A percentile compares a stretch with the other conserved stretches of the same genome.
phyloP scores from a whole-genome alignment of 345 rosid species.

The Isatis tinctoria region DNA sequence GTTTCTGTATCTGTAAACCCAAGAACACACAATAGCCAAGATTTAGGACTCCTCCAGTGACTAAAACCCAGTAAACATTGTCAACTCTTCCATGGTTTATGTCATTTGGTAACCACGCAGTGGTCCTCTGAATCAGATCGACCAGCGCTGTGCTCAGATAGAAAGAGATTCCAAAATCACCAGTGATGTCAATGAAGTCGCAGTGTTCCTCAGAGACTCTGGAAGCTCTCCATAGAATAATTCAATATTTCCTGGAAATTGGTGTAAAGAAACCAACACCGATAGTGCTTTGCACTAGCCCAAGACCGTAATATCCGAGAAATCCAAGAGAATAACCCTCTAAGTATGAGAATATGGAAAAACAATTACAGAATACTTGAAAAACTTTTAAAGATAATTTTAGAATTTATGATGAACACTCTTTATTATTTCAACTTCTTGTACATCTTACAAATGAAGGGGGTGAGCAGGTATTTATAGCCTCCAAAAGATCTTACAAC shows the following conservation, averaged over 20 bases:
- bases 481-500: no score
- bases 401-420: no score
- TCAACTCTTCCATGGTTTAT: conserved; percentile 48
- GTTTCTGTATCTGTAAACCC: conserved; percentile 32
- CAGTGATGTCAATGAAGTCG: conserved; percentile 50
- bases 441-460: no score
- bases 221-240: conserved; percentile 56
- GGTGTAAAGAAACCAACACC: no score
- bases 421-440: no score
- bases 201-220: conserved; percentile 35
- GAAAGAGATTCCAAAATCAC: conserved; percentile 40
- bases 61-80: conserved; percentile 41
- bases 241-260: conserved; percentile 50
- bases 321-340: no score
- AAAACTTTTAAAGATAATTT: no score
- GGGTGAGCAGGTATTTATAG: no score
- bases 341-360: no score
- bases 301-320: no score
- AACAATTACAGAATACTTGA: no score
- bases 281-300: no score
- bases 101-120: conserved; percentile 49
- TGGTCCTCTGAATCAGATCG: background rate
- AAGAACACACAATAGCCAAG: conserved; percentile 41
- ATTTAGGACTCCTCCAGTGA: conserved; percentile 35
- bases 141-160: conserved; percentile 29